Evolutionary conservation across 768 basidiomycete species (phyloP).

Genomic region (Tylopilus plumbeoviolaceoides): DNA sequence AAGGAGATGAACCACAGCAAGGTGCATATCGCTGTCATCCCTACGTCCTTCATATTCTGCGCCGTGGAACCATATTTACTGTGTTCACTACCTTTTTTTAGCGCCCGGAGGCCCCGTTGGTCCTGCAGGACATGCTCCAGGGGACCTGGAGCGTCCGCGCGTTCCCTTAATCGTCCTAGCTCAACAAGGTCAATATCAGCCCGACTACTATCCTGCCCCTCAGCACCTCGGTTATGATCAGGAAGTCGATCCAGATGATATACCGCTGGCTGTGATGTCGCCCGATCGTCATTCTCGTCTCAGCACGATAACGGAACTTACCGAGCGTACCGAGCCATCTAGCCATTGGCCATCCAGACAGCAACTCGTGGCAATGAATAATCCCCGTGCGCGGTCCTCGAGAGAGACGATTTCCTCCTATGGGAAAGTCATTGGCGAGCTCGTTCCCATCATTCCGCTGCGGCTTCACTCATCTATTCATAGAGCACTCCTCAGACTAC

Average conservation of each 20-base stretch:
- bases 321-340: conserved; percentile 61
- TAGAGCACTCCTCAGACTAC: conserved; percentile 16
- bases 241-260: conserved; percentile 23
- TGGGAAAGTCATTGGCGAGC: conserved; percentile 57
- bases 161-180: conserved; percentile 59
- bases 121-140: conserved; percentile 19
- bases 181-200: conserved; percentile 46
- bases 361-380: conserved; percentile 36
- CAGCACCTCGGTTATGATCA: conserved; percentile 21
- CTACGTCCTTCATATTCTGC: conserved; percentile 27
- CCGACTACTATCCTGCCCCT: conserved; percentile 25
- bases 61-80: conserved; percentile 18
- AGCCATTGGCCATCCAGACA: conserved; percentile 44
- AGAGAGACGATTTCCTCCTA: conserved; percentile 51
- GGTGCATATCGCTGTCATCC: conserved; percentile 46
- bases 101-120: conserved; percentile 16
- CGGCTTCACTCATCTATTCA: conserved; percentile 4
- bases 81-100: conserved; percentile 15
- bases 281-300: conserved; percentile 36
- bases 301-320: conserved; percentile 64
- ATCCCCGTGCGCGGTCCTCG: conserved; percentile 36
- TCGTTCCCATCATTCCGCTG: neutral
- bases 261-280: conserved; percentile 33
- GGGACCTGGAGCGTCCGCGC: conserved; percentile 39
- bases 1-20: conserved; percentile 43